Base-by-base conservation (phyloP, 2,329 filamentous ascomycete species). In the Berkeleyomyces rouxiae region DNA sequence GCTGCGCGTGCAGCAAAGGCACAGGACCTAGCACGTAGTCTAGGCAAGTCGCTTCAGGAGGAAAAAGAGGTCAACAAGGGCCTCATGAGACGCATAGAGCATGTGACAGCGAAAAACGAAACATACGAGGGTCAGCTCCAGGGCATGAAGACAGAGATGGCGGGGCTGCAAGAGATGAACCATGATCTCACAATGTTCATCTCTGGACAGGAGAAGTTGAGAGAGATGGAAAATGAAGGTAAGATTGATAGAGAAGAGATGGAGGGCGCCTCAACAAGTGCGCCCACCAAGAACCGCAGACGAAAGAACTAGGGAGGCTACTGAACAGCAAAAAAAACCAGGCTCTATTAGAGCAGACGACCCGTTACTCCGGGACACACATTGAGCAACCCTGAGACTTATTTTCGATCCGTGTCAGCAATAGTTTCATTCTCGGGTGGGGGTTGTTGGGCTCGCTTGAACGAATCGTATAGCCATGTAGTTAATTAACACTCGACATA, bases 101-200 rank as follows among this genome's bases (percentile, higher is more conserved):
- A 88, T 67, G 73, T 95, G 51, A 83, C 86, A 65, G 76, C 77
- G 49, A 84, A 88, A 68, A 74, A 85, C 6, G 78, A 79, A 63
- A 75, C 67, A 23, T 72, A 89, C 16, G 77, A 80, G 49, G 77
- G 77, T 64, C 79, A 86, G 70, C 72, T 85, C 1, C 76, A 77
- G 36, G 77, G 76, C 47, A 73, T 87, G 3, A 81, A 80, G 68
- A 70, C 68, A 11, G 82, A 90, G 72, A 86, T 88, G 67, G 79
- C 76, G 46, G 90, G 95, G 67, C 74, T 96, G 51, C 82, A 84
- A 67, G 90, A 95, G 71, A 87, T 90, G 78, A 95, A 96, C 70
- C 81, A 87, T 11, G 92, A 96, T 71, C 71, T 96, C 70, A 84
- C 79, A 59, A 91, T 95, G 79, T 95, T 92, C 70, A 92, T 96